These are phyloP conservation scores for Lippia alba DNA, from an alignment of 305 asterid species.

Conservation along the genomic window DNA sequence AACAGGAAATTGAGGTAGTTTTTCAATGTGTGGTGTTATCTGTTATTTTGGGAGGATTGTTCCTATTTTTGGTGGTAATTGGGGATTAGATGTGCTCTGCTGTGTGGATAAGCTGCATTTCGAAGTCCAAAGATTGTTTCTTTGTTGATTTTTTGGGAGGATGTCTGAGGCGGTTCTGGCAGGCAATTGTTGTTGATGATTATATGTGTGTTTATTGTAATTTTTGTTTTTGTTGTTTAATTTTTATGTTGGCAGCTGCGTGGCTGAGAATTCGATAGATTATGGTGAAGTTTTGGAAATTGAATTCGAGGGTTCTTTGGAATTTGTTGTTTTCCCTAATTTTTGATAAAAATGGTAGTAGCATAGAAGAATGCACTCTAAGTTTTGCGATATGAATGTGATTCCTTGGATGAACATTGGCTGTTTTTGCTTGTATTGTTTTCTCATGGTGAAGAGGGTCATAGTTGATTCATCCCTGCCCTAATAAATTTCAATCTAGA, in stretches of 20 bases:
- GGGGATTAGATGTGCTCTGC: background rate
- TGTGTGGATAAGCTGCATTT: slow-evolving; percentile 25
- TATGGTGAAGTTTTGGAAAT: slow-evolving; percentile 18
- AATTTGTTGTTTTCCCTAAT: slow-evolving; percentile 6
- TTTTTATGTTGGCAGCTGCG: slow-evolving; percentile 8
- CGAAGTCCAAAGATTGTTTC: background rate
- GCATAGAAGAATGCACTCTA: background rate
- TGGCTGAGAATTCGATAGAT: slow-evolving; percentile 14
- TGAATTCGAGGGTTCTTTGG: slow-evolving; percentile 16
- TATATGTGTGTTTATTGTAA: background rate
- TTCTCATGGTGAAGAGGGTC: slow-evolving; percentile 2
- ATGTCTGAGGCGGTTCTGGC: background rate
- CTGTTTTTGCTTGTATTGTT: slow-evolving; percentile 11
- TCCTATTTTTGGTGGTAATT: background rate
- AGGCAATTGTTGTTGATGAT: background rate
- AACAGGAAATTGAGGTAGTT: slow-evolving; percentile 49
- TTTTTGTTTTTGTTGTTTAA: background rate
- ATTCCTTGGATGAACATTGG: slow-evolving; percentile 4
- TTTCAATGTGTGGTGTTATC: background rate
- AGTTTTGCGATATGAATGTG: slow-evolving; percentile 6
- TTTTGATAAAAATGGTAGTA: background rate
- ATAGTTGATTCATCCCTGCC: background rate
- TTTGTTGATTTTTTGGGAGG: background rate
- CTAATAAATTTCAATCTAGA: slow-evolving; percentile 1
- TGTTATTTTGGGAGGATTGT: too few relatives aligned